These are phyloP conservation scores for Curvularia verruculosa DNA, from an alignment of 2,329 filamentous ascomycete genomes.

Conservation along the genomic window DNA sequence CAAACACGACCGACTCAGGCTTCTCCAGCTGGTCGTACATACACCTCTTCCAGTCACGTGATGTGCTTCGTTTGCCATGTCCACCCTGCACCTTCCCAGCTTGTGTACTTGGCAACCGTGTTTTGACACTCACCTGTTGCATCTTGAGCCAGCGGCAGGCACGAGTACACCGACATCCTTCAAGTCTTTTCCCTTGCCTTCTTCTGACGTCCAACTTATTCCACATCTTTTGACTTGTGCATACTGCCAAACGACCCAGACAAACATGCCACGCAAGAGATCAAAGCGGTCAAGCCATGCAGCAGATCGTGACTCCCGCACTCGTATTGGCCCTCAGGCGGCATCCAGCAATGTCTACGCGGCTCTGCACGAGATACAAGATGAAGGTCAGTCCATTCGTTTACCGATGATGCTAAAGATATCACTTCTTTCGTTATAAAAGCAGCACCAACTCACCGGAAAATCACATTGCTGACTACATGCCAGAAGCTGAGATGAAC, in stretches of 20 bases:
- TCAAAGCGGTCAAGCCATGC: conserved; percentile 8
- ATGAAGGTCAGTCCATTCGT: conserved; percentile 17
- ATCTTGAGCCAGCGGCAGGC: background rate
- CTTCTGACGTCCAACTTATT: background rate
- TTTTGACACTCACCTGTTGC: conserved; percentile 4
- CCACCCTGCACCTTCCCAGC: conserved; percentile 10
- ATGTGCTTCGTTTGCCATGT: conserved; percentile 7
- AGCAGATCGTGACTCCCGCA: conserved; percentile 6
- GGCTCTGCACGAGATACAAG: conserved; percentile 3
- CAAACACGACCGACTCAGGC: background rate
- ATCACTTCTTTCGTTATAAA: background rate
- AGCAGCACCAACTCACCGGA: background rate
- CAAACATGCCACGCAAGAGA: conserved; percentile 20
- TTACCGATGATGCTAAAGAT: background rate
- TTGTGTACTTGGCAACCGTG: background rate
- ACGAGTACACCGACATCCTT: background rate
- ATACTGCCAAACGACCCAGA: background rate
- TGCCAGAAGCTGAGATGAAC: conserved; percentile 26
- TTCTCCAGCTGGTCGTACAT: too few relatives aligned
- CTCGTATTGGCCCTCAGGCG: background rate
- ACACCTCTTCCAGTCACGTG: background rate
- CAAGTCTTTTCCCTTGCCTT: background rate
- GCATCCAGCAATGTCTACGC: conserved; percentile 17
- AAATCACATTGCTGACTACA: conserved; percentile 7
- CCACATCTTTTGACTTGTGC: background rate